Evolutionary conservation across 1,284 basidiomycete genomes (phyloP).

Genomic region (Rhodotorula sp.): DNA sequence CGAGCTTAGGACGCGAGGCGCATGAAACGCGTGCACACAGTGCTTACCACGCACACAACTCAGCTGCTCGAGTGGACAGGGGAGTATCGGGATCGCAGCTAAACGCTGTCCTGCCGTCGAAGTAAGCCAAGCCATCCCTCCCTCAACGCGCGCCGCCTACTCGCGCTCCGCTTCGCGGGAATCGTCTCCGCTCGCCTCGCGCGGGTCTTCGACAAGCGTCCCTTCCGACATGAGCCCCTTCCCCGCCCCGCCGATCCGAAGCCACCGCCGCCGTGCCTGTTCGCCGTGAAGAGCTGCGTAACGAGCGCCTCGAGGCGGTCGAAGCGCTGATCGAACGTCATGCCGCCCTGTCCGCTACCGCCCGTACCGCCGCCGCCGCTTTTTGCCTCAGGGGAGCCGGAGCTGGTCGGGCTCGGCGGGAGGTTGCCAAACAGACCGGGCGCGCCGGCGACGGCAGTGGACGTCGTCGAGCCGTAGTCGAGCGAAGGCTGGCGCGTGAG

Average conservation of each 20-base stretch:
- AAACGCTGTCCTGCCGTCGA: too few species aligned
- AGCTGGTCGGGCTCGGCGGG: neutral
- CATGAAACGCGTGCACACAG: too few species aligned
- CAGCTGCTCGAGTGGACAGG: too few species aligned
- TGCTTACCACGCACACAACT: too few species aligned
- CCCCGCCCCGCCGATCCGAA: neutral
- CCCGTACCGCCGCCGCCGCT: neutral
- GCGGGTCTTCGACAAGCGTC: slow-evolving; percentile 6
- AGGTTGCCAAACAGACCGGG: too few species aligned
- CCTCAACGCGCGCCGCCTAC: neutral
- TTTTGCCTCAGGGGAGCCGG: neutral
- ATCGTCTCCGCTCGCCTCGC: neutral
- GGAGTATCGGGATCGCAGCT: too few species aligned
- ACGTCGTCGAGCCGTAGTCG: too few species aligned
- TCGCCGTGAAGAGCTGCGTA: neutral
- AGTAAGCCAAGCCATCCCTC: too few species aligned
- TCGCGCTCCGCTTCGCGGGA: neutral
- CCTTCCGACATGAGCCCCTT: neutral
- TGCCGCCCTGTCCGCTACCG: neutral
- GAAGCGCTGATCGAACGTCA: neutral
- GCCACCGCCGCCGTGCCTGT: neutral
- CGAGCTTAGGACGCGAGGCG: slow-evolving; percentile 12
- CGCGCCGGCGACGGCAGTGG: too few species aligned
- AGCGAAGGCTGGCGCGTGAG: slow-evolving; percentile 1
- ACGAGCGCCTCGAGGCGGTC: slow-evolving; percentile 17